Evolutionary conservation across 2,329 filamentous ascomycete species (phyloP).

Genomic region (Phialemoniopsis sp.): DNA sequence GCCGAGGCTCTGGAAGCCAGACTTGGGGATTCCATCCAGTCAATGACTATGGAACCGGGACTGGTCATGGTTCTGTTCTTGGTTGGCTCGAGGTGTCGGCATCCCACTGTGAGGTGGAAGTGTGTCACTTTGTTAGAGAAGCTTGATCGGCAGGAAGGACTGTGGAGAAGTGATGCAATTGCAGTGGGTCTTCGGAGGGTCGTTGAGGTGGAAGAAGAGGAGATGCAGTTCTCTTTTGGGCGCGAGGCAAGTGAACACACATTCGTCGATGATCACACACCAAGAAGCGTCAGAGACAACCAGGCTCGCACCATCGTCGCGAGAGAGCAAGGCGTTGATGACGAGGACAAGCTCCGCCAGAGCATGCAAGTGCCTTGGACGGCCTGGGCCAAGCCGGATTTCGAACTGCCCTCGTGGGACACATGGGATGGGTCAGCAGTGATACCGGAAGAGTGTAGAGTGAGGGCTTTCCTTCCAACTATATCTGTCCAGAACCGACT

Average conservation of each 20-base stretch:
- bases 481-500: no score
- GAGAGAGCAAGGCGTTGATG: not conserved
- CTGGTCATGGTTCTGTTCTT: slow-evolving; percentile 23
- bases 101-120: slow-evolving; percentile 19
- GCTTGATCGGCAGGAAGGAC: slow-evolving; percentile 23
- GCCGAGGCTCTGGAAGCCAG: slow-evolving; percentile 5
- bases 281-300: no score
- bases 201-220: slow-evolving; percentile 11
- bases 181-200: slow-evolving; percentile 17
- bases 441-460: not conserved
- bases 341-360: slow-evolving; percentile 1
- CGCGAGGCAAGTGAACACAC: no score
- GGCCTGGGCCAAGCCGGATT: no score
- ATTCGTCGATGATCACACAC: no score
- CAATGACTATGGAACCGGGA: slow-evolving; percentile 24
- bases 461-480: not conserved
- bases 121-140: slow-evolving; percentile 16
- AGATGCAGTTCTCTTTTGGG: no score
- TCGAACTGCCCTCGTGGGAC: not conserved
- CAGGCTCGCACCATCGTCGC: slow-evolving; percentile 3
- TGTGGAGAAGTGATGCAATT: slow-evolving; percentile 23
- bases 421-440: not conserved
- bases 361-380: not conserved
- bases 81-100: slow-evolving; percentile 19
- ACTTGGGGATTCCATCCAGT: slow-evolving; percentile 4